Evolutionary conservation across 2,329 filamentous ascomycete genomes (phyloP).

Genomic region (Albophoma yamanashiensis): DNA sequence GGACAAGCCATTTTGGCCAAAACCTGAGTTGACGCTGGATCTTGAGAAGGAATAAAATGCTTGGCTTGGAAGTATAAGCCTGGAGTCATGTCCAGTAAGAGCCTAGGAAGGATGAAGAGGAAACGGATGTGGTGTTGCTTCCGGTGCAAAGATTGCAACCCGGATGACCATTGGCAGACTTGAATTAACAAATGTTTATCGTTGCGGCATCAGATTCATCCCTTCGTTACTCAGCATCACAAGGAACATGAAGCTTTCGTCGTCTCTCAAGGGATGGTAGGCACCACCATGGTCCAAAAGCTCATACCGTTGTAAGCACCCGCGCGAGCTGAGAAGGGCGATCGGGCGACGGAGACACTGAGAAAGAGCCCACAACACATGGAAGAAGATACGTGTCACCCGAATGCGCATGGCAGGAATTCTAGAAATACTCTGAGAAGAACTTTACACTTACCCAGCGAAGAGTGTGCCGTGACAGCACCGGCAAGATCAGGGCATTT

Average conservation of each 20-base stretch:
- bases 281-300: not conserved
- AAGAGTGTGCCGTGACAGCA: not conserved
- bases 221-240: not conserved
- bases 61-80: not conserved
- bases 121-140: too few species aligned
- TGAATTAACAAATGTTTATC: not conserved
- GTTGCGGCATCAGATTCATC: not conserved
- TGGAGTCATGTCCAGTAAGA: too few species aligned
- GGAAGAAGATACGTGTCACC: not conserved
- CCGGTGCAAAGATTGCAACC: too few species aligned
- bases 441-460: not conserved
- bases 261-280: not conserved
- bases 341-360: too few species aligned
- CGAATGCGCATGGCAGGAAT: not conserved
- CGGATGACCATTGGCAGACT: not conserved
- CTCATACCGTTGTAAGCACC: not conserved
- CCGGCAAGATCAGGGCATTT: not conserved
- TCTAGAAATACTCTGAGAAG: not conserved
- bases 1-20: constrained; percentile 7
- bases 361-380: not conserved
- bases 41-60: not conserved
- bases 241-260: not conserved
- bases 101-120: too few species aligned
- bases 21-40: not conserved
- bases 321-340: not conserved